Evolutionary conservation across 2,329 filamentous ascomycete genomes (phyloP).

Genomic region (Hypoxylon sp.): DNA sequence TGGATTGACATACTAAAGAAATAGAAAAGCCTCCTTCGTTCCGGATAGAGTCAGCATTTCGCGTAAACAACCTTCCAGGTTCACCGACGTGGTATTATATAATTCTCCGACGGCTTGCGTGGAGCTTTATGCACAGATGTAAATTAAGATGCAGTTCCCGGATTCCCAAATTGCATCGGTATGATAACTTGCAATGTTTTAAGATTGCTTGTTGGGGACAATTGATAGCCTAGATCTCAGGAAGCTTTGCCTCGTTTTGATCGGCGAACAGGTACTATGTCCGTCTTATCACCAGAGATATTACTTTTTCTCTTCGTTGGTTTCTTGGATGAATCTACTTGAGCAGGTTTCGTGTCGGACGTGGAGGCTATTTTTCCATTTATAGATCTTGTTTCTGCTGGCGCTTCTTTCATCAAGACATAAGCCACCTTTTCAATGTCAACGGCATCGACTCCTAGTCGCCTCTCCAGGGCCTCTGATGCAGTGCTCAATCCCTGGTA

Average conservation of each 20-base stretch:
- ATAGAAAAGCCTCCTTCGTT: conserved; percentile 40
- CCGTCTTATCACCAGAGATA: conserved; percentile 32
- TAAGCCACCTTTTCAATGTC: conserved; percentile 81
- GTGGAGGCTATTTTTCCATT: conserved; percentile 20
- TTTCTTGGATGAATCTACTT: conserved; percentile 25
- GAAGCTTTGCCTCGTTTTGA: conserved; percentile 52
- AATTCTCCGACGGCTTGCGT: conserved; percentile 34
- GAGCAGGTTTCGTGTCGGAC: conserved; percentile 32
- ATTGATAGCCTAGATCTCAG: conserved; percentile 30
- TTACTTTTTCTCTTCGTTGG: conserved; percentile 46
- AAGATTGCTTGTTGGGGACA: conserved; percentile 15
- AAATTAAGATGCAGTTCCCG: conserved; percentile 42
- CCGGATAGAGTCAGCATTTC: conserved; percentile 40
- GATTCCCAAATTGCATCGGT: conserved; percentile 44
- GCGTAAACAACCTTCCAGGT: conserved; percentile 30
- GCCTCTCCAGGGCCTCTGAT: conserved; percentile 61
- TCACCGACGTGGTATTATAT: conserved; percentile 49
- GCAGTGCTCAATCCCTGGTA: conserved; percentile 70
- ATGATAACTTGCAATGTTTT: conserved; percentile 28
- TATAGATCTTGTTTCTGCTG: conserved; percentile 19
- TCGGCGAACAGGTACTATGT: conserved; percentile 45
- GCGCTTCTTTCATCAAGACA: conserved; percentile 69
- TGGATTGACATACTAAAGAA: conserved; percentile 22
- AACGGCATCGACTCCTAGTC: conserved; percentile 70
- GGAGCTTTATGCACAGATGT: conserved; percentile 25